Base-by-base conservation (phyloP, 441 rosid species). In the Populus tomentosa region DNA sequence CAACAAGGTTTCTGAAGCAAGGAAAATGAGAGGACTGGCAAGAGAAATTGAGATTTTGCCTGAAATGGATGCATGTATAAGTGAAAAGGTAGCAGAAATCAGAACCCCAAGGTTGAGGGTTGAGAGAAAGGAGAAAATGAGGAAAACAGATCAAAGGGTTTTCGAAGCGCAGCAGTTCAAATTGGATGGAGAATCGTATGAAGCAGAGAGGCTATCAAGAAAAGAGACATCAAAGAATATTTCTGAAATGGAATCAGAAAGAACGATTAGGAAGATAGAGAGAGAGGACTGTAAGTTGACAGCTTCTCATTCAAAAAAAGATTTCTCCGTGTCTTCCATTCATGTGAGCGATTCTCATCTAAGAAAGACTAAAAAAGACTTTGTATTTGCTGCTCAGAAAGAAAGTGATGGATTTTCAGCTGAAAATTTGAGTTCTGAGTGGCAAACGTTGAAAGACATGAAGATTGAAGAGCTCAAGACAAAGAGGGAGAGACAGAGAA, bases 401-500 rank as follows among this genome's bases (percentile, higher is more conserved):
- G 82, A 70, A 65, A 28, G 24, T 7, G 42, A 53, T 13, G 23
- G 73, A 71, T 36, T 75, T 71, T 63, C 78, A 18, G 76, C 40
- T 32, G 77, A 86, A 77, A 69, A 78, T 42, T 68, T 79, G 18
- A 56, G 82, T 78, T 72, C 73, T 0, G 78, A 83, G 65, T 84
- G 88, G 94, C 80, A 79, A 73, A 83, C 80, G 67, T 80, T 78
- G 79, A 86, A 86, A 80, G 86, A 82, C 74, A 82, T 67, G 69
- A 88, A 89, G 80, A 73, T 70, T 38, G 73, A 83, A 75, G 92
- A 85, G 82, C 40, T 84, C 62, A 89, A 86, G 82, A 73, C 79
- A 74, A 88, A 80, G 78, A 83, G 78, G 28, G 92, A 86, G 77
- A 82, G 84, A 72, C 91, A 85, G 84, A 91, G 98, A 82, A 95